These are phyloP conservation scores for Cucurbitaria berberidis DNA, from an alignment of 2,329 filamentous ascomycete species.

Conservation along the genomic window DNA sequence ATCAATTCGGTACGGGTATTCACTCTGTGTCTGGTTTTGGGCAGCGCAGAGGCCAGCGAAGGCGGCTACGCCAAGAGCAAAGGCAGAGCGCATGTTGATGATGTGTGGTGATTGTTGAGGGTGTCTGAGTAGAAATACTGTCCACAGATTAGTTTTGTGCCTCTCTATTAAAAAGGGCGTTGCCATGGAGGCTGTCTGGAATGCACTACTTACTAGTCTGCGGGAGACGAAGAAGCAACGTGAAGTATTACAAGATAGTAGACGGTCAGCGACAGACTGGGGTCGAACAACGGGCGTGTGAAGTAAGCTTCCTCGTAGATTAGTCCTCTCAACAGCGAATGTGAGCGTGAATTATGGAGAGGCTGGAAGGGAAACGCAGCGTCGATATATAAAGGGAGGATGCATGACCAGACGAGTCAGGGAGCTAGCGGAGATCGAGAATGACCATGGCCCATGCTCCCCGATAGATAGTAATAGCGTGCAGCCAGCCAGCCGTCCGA, in stretches of 20 bases:
- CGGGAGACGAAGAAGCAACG: slow-evolving; percentile 9
- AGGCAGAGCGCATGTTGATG: slow-evolving; percentile 53
- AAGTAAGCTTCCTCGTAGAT: slow-evolving; percentile 15
- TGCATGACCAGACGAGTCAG: slow-evolving; percentile 21
- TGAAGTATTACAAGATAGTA: slow-evolving; percentile 21
- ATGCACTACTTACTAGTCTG: slow-evolving; percentile 20
- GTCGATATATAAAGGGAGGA: slow-evolving; percentile 38
- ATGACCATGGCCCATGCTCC: slow-evolving; percentile 20
- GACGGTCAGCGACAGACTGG: slow-evolving; percentile 32
- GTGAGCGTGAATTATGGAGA: slow-evolving; percentile 28
- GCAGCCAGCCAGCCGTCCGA: slow-evolving; percentile 4
- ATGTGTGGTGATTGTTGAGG: slow-evolving; percentile 8
- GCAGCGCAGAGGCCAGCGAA: slow-evolving; percentile 60
- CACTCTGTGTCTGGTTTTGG: slow-evolving; percentile 43
- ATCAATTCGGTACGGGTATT: slow-evolving; percentile 61
- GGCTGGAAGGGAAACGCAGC: slow-evolving; percentile 16
- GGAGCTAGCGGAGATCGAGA: slow-evolving; percentile 24
- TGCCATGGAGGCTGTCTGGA: slow-evolving; percentile 5
- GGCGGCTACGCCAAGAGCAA: slow-evolving; percentile 60
- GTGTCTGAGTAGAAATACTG: slow-evolving; percentile 8
- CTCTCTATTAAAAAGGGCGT: neutral
- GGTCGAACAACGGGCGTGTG: slow-evolving; percentile 5
- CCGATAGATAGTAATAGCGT: neutral
- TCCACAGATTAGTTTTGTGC: slow-evolving; percentile 2
- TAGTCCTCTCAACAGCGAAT: slow-evolving; percentile 35